phyloP scores from a whole-genome alignment of 306 rosid genomes.

The Corylus americana region DNA sequence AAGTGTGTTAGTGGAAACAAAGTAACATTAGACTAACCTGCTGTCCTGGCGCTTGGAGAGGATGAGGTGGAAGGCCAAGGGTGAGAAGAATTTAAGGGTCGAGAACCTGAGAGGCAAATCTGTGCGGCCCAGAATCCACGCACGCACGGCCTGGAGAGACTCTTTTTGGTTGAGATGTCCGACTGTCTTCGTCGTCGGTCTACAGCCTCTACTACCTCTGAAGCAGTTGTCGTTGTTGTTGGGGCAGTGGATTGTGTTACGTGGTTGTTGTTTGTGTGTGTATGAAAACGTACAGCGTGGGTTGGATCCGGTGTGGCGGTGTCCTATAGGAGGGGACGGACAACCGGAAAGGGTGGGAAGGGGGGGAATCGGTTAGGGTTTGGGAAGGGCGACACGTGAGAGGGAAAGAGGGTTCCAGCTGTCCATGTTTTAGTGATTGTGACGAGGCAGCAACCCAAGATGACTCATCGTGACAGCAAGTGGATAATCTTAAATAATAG shows the following conservation, averaged over 20 bases:
- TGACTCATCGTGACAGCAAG: slow-evolving; percentile 68
- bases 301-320: slow-evolving; percentile 42
- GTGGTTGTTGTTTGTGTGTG: slow-evolving; percentile 12
- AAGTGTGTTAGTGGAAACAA: background rate
- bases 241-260: background rate
- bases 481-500: slow-evolving; percentile 43
- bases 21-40: slow-evolving; percentile 41
- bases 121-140: slow-evolving; percentile 12
- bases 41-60: slow-evolving; percentile 46
- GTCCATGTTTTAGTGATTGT: slow-evolving; percentile 55
- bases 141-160: background rate
- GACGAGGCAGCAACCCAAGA: slow-evolving; percentile 40
- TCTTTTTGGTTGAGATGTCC: background rate
- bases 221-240: background rate
- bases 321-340: slow-evolving; percentile 21
- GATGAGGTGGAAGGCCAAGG: slow-evolving; percentile 85
- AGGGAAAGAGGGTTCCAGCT: slow-evolving; percentile 45
- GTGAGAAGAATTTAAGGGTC: slow-evolving; percentile 28
- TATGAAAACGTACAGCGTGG: background rate
- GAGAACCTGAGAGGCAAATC: slow-evolving; percentile 12
- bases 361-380: slow-evolving; percentile 35
- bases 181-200: background rate
- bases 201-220: background rate
- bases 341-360: background rate
- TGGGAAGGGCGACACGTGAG: slow-evolving; percentile 54